phyloP scores from a whole-genome alignment of 306 rosid genomes.

The Pterocarpus santalinus region DNA sequence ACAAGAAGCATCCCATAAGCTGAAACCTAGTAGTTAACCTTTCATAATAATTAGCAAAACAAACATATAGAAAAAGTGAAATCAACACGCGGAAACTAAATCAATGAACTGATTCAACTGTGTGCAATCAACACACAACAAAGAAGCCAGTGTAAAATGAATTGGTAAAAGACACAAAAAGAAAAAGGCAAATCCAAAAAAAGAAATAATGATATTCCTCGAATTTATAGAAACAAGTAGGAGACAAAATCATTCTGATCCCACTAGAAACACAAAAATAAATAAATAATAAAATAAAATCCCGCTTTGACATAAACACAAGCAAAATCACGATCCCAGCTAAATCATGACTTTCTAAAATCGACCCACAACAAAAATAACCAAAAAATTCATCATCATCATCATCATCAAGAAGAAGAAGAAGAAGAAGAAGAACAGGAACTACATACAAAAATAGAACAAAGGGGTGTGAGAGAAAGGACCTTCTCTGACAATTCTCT shows the following conservation, averaged over 20 bases:
- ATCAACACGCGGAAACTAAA: conserved; percentile 14
- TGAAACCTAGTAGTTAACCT: conserved; percentile 10
- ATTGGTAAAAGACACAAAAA: conserved; percentile 13
- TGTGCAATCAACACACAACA: conserved; percentile 47
- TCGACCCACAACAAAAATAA: conserved; percentile 6
- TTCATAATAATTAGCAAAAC: conserved; percentile 30
- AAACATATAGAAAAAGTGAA: conserved; percentile 24
- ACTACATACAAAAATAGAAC: conserved; percentile 3
- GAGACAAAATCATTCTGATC: conserved; percentile 59
- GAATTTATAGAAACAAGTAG: conserved; percentile 21
- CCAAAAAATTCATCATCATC: conserved; percentile 1
- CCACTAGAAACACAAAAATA: conserved; percentile 40
- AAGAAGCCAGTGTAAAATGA: conserved; percentile 41
- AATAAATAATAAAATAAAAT: conserved; percentile 12
- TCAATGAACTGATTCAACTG: conserved; percentile 52
- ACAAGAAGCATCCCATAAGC: conserved; percentile 29
- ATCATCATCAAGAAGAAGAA: background rate
- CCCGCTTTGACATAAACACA: conserved; percentile 58
- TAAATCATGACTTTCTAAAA: conserved; percentile 44
- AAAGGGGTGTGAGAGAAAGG: conserved; percentile 29
- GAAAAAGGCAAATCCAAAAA: too few relatives aligned
- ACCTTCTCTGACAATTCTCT: conserved; percentile 60
- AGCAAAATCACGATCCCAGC: conserved; percentile 56
- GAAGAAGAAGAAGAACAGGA: conserved; percentile 10
- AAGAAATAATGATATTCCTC: too few relatives aligned